Conservation (phyloP, 2,329 filamentous ascomycete genomes). For the Tolypocladium inflatum region DNA sequence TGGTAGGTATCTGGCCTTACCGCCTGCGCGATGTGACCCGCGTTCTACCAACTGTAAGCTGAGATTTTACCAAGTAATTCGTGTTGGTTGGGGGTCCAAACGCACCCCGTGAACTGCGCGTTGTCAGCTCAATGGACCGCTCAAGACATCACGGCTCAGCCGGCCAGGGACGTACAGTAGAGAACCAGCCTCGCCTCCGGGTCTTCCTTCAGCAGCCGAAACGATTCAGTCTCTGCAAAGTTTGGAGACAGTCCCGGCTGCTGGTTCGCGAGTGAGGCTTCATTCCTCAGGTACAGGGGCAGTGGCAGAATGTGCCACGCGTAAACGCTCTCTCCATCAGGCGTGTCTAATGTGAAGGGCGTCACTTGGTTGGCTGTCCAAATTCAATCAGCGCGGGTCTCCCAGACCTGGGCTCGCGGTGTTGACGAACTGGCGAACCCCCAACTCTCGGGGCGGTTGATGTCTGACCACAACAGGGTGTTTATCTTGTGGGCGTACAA, state of each 20-base stretch:
- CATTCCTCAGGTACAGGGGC: conserved; percentile 64
- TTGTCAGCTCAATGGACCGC: background rate
- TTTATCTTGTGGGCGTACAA: conserved; percentile 79
- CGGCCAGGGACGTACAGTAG: conserved; percentile 39
- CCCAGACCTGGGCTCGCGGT: background rate
- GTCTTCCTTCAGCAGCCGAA: conserved; percentile 53
- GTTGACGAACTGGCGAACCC: conserved; percentile 64
- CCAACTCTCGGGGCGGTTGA: conserved; percentile 70
- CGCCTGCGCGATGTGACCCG: conserved; percentile 73
- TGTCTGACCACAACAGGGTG: conserved; percentile 59
- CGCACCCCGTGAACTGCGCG: conserved; percentile 52
- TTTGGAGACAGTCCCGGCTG: conserved; percentile 39
- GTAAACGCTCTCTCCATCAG: conserved; percentile 70
- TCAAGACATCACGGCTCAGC: background rate
- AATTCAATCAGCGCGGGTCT: background rate
- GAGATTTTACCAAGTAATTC: background rate
- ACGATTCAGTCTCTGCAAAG: conserved; percentile 47
- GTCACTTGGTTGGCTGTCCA: conserved; percentile 72
- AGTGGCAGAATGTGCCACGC: conserved; percentile 87
- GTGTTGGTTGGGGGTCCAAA: background rate
- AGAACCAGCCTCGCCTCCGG: conserved; percentile 54
- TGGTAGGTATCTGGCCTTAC: conserved; percentile 71
- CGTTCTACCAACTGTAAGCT: conserved; percentile 48
- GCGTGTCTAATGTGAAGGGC: conserved; percentile 67
- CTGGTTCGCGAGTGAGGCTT: conserved; percentile 48